These are phyloP conservation scores for Globisporangium orthogonon DNA, from an alignment of 352 stramenopile genomes.

Conservation along the genomic window DNA sequence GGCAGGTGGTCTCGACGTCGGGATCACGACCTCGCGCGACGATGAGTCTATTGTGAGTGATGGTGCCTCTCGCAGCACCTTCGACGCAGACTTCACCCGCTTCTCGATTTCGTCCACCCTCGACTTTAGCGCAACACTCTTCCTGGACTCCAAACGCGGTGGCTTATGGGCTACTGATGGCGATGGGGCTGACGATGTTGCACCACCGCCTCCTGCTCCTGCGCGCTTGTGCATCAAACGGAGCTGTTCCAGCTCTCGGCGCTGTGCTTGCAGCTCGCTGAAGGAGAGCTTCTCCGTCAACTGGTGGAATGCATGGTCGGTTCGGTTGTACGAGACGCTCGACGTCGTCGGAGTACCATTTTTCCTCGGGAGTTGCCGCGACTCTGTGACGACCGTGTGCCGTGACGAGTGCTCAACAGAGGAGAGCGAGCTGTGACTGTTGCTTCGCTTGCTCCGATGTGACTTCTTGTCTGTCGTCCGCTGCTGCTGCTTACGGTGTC, in stretches of 20 bases:
- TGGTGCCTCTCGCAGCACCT: background rate
- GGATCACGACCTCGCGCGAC: conserved; percentile 5
- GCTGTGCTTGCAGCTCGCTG: conserved; percentile 18
- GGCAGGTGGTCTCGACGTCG: background rate
- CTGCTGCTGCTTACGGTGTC: conserved; percentile 2
- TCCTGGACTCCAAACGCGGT: conserved; percentile 6
- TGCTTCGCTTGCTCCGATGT: background rate
- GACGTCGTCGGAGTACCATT: background rate
- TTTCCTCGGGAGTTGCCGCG: background rate
- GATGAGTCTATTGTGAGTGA: background rate
- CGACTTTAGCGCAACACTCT: conserved; percentile 7
- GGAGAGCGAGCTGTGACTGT: background rate
- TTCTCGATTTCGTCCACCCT: conserved; percentile 14
- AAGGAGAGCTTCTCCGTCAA: conserved; percentile 15
- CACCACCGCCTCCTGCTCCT: background rate
- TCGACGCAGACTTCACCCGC: background rate
- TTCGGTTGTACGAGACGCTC: background rate
- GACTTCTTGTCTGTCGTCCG: background rate
- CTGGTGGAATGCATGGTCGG: conserved; percentile 1
- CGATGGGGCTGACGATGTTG: background rate
- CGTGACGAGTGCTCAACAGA: background rate
- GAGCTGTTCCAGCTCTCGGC: conserved; percentile 11
- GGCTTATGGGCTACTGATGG: background rate
- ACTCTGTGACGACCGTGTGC: background rate
- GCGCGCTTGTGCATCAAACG: conserved; percentile 24